Percentiles rank a stretch among this genome's conserved stretches.
Evolutionary conservation across 257 asterid species (phyloP).

Genomic region (Handroanthus guayacan): DNA sequence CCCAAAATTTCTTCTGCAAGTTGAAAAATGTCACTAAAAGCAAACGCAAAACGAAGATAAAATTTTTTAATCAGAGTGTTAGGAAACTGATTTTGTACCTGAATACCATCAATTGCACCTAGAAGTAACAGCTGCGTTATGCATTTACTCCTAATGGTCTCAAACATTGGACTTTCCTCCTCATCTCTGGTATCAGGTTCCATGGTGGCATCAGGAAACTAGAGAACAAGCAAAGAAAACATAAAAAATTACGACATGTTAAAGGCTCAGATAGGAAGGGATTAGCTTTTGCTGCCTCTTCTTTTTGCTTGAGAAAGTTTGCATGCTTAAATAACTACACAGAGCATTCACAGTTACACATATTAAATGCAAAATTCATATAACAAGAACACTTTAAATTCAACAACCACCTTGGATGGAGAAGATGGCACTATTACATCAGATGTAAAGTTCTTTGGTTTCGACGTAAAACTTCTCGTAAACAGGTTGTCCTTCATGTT

Average conservation of each 20-base stretch:
- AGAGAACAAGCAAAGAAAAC: slow-evolving; percentile 36
- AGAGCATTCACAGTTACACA: neutral
- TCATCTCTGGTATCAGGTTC: slow-evolving; percentile 65
- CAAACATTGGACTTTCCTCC: slow-evolving; percentile 73
- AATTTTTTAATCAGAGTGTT: slow-evolving; percentile 13
- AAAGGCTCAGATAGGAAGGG: slow-evolving; percentile 17
- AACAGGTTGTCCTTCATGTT: slow-evolving; percentile 83
- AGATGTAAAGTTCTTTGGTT: slow-evolving; percentile 60
- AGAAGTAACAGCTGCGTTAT: slow-evolving; percentile 91
- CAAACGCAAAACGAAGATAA: slow-evolving; percentile 3
- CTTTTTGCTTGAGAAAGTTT: slow-evolving; percentile 14
- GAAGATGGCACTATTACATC: slow-evolving; percentile 66
- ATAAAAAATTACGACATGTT: slow-evolving; percentile 22
- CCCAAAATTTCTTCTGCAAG: slow-evolving; percentile 94
- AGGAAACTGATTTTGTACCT: slow-evolving; percentile 56
- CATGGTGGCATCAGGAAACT: slow-evolving; percentile 61
- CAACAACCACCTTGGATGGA: slow-evolving; percentile 73
- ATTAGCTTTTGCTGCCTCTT: neutral
- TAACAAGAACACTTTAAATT: slow-evolving; percentile 22
- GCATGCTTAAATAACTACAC: slow-evolving; percentile 22
- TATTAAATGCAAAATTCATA: slow-evolving; percentile 13
- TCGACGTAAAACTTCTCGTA: slow-evolving; percentile 84
- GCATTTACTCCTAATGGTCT: slow-evolving; percentile 89
- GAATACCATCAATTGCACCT: slow-evolving; percentile 92
- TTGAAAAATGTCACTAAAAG: slow-evolving; percentile 36